Evolutionary conservation across 2,329 filamentous ascomycete genomes (phyloP), one percentile per base, ranked within the genome.

Genomic region (Domatiomyces catenatus): DNA sequence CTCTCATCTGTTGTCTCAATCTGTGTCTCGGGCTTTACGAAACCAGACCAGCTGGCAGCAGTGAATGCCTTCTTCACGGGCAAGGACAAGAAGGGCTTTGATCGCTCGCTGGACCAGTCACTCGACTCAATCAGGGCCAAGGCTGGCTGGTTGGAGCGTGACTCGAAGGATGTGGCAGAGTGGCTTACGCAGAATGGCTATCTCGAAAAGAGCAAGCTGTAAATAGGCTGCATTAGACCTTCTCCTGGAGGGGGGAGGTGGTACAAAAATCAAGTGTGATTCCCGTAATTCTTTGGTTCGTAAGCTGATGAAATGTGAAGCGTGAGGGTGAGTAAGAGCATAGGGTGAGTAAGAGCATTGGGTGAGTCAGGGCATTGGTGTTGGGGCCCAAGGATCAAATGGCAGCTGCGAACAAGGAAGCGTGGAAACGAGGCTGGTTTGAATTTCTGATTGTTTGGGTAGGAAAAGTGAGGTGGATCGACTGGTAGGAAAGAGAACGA

Each of bases 41-140:
- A 76, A 54, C 71, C 80, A 55, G 79, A 84, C 60, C 87, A 94
- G 68, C 72, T 90, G 52, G 75, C 80, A 55, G 76, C 81, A 54
- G 81, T 95, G 20, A 75, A 90, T 66, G 71, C 73, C 4, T 96
- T 95, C 76, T 96, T 95, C 64, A 74, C 73, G 32, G 72, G 76
- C 56, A 87, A 86, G 72, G 86, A 85, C 64, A 93, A 83, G 54
- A 94, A 85, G 72, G 78, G 87, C 44, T 96, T 87, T 62, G 86
- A 94, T 63, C 82, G 89, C 64, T 81, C 85, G 47, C 72, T 96
- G 52, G 86, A 87, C n/a, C 90, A 96, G 73, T 90, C 84, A 65
- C 75, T 84, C 59, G 90, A 96, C 66, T 75, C 81, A 3, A 83
- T 95, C 61, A 78, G 79, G 54, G 88, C 88, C 50, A 96, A 94